A percentile compares a stretch with the other conserved stretches of the same genome.
These are phyloP conservation scores for Phytopythium cucurbitacearum DNA, from an alignment of 352 stramenopile species.

Conservation along the genomic window DNA sequence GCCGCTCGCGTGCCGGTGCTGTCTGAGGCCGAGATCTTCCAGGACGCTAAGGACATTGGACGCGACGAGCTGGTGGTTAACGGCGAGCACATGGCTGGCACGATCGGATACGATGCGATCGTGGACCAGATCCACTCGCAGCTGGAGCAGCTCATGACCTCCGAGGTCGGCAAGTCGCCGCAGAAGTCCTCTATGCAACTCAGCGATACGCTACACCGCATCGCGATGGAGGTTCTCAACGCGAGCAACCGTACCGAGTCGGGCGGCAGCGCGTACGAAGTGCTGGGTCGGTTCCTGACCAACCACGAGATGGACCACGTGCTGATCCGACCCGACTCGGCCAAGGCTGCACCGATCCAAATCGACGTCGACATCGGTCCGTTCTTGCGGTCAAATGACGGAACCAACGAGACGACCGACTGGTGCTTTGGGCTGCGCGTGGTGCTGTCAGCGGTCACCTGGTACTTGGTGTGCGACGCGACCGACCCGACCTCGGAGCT, in stretches of 20 bases:
- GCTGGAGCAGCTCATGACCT: slow-evolving; percentile 28
- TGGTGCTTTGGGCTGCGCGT: slow-evolving; percentile 70
- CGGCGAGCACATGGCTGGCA: slow-evolving; percentile 36
- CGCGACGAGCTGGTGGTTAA: slow-evolving; percentile 76
- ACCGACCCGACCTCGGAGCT: slow-evolving; percentile 60
- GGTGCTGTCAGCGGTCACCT: slow-evolving; percentile 43
- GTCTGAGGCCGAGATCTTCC: slow-evolving; percentile 54
- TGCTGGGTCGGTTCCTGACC: slow-evolving; percentile 55
- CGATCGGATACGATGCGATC: slow-evolving; percentile 55
- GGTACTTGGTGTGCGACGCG: slow-evolving; percentile 69
- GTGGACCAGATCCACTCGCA: slow-evolving; percentile 41
- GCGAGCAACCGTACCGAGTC: slow-evolving; percentile 81
- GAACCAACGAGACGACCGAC: slow-evolving; percentile 7
- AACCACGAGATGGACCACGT: slow-evolving; percentile 48
- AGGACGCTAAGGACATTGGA: slow-evolving; percentile 78
- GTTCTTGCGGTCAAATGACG: slow-evolving; percentile 23
- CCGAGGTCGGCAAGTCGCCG: slow-evolving; percentile 20
- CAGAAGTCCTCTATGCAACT: slow-evolving; percentile 26
- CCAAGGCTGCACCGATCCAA: slow-evolving; percentile 47
- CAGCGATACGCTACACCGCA: slow-evolving; percentile 26
- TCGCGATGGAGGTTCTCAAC: slow-evolving; percentile 28
- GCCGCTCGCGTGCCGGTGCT: slow-evolving; percentile 16
- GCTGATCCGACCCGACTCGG: slow-evolving; percentile 62
- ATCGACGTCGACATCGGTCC: slow-evolving; percentile 56
- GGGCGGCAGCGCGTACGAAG: slow-evolving; percentile 61